Percentiles rank a stretch among this genome's conserved stretches.
Conservation (phyloP, 768 basidiomycete species). For the Exidia glandulosa region DNA sequence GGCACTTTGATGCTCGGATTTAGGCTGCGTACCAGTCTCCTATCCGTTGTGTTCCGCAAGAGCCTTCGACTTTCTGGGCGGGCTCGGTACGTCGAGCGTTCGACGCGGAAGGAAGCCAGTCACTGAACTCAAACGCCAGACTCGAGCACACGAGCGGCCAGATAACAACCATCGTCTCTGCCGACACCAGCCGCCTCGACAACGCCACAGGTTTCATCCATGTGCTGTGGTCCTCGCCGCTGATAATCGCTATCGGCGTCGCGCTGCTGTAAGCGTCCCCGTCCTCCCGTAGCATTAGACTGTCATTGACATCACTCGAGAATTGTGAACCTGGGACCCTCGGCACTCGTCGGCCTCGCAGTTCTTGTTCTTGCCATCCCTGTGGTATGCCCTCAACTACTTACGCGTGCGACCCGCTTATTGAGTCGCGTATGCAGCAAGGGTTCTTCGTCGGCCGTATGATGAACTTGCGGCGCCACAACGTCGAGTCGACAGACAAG, state of each 20-base stretch:
- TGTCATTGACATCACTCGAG: neutral
- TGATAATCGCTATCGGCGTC: neutral
- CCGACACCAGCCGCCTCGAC: slow-evolving; percentile 9
- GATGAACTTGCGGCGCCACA: neutral
- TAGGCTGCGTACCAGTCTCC: slow-evolving; percentile 8
- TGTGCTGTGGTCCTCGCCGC: neutral
- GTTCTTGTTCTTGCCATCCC: neutral
- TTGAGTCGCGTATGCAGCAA: neutral
- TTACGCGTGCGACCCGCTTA: neutral
- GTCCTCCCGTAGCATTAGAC: neutral
- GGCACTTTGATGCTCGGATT: neutral
- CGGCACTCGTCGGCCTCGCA: neutral
- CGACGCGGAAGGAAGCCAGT: neutral
- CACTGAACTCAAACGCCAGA: neutral
- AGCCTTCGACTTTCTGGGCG: slow-evolving; percentile 54
- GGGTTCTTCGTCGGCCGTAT: neutral
- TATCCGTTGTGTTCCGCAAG: slow-evolving; percentile 49
- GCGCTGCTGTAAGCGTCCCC: neutral
- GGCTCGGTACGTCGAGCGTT: slow-evolving; percentile 24
- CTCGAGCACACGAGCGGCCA: slow-evolving; percentile 50
- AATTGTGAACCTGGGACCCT: neutral
- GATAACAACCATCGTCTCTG: slow-evolving; percentile 60
- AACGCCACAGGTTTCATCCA: neutral
- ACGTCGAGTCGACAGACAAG: neutral
- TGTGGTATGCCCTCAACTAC: neutral